phyloP scores from a whole-genome alignment of 78 protist species.

The Dictyostelium brefeldianum region DNA sequence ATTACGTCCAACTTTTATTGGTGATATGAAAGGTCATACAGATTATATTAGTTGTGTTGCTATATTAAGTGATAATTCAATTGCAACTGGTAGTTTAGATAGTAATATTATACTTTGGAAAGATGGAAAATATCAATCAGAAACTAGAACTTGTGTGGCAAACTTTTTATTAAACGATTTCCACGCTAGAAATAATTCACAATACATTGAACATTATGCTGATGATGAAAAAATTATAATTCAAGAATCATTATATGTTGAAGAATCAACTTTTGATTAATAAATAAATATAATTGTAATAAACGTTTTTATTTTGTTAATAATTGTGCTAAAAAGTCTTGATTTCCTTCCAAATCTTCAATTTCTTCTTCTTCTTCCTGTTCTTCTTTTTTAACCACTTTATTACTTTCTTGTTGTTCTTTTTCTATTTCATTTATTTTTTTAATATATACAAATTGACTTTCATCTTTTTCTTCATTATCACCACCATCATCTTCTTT shows the following conservation, averaged over 20 bases:
- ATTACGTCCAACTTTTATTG: constrained; percentile 36
- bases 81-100: constrained; percentile 72
- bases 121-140: constrained; percentile 67
- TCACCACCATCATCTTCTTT: background rate
- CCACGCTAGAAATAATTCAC: background rate
- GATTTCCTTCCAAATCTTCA: background rate
- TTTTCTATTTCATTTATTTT: background rate
- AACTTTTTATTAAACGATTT: constrained; percentile 5
- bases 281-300: background rate
- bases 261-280: constrained; percentile 2
- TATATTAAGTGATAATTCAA: constrained; percentile 35
- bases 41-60: constrained; percentile 56
- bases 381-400: background rate
- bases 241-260: background rate
- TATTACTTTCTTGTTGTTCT: background rate
- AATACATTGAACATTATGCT: constrained; percentile 2
- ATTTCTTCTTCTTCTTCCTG: background rate
- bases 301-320: constrained; percentile 5
- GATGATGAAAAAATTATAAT: background rate
- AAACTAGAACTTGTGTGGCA: constrained; percentile 29
- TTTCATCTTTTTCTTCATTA: constrained; percentile 5
- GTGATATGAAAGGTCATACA: constrained; percentile 74
- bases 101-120: constrained; percentile 53
- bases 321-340: constrained; percentile 22
- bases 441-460: background rate